Evolutionary conservation across 169 alveolate species (phyloP), one percentile per base, ranked within the genome.

Genomic region (Cryptosporidium andersoni): DNA sequence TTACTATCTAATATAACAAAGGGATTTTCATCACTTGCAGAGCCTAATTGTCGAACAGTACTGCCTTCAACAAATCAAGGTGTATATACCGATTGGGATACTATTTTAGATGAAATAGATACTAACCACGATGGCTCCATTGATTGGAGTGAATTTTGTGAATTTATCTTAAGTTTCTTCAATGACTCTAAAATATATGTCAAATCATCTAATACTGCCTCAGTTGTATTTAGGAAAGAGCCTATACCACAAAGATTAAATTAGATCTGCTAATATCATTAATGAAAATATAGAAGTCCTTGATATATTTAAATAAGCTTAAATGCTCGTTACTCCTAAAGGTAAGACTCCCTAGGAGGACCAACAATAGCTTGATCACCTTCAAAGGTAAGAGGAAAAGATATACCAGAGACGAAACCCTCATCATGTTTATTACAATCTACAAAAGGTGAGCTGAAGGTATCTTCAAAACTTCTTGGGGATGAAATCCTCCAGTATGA

Each of bases 11-110:
- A 66, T 39, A 66, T 66, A 9, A 66, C 81, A 2, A 66, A 43
- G 45, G 55, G 81, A 37, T 66, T 66, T 40, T 66, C 81, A 37
- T 39, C 65, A 40, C 7, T 25, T 36, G 42, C 42, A 8, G 81
- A 66, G 11, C 42, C 39, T 3, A 66, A 66, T 45, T 55, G 55
- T 55, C 51, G 81, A 14, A 66, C 81, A 3, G 55, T 66, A n/a
- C 81, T 66, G 3, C 81, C 81, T 14, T 66, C 81, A 25, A 52
- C 81, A n/a, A 66, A 66, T 14, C 81, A 66, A 42, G 81, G 81
- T 6, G 81, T 66, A 1, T 66, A 66, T 16, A 66, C 81, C 34
- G 81, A 66, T 14, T 66, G 81, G 81, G 81, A 66, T 9, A 39
- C 81, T 14, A 55, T 66, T 11, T 65, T 66, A 1, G 81, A 66